Conservation (phyloP, 1,284 basidiomycete genomes). For the Flammula alnicola region DNA sequence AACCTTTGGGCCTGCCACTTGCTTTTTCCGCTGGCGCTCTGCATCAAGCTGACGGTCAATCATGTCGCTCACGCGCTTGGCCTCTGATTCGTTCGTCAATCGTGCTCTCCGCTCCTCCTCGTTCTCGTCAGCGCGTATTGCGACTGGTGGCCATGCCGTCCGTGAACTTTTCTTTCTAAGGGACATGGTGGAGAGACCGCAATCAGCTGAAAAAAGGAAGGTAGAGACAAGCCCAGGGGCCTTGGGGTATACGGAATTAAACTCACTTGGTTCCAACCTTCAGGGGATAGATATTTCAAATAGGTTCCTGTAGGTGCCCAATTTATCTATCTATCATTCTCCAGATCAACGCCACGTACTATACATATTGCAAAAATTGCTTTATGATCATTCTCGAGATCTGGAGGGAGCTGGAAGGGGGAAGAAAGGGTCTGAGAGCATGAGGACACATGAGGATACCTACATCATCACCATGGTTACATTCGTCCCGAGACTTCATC, state of each 20-base stretch:
- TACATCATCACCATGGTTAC: slow-evolving; percentile 10
- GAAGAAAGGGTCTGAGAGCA: no score
- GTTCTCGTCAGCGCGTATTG: slow-evolving; percentile 36
- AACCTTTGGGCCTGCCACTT: slow-evolving; percentile 47
- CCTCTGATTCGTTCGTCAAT: slow-evolving; percentile 52
- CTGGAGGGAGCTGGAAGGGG: no score
- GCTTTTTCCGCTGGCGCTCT: slow-evolving; percentile 49
- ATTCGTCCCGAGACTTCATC: no score
- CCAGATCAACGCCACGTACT: slow-evolving; percentile 5
- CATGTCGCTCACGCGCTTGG: slow-evolving; percentile 54
- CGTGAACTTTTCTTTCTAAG: slow-evolving; percentile 22
- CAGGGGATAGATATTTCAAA: slow-evolving; percentile 21
- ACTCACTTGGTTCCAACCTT: background rate
- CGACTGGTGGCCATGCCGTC: slow-evolving; percentile 40
- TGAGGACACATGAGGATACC: slow-evolving; percentile 8
- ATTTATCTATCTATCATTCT: slow-evolving; percentile 4
- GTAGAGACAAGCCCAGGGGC: background rate
- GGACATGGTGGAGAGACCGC: slow-evolving; percentile 17
- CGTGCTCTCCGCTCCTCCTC: slow-evolving; percentile 42
- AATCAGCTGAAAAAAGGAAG: background rate
- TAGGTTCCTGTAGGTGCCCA: slow-evolving; percentile 14
- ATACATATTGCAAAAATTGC: slow-evolving; percentile 3
- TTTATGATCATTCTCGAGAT: background rate
- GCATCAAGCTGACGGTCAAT: slow-evolving; percentile 55
- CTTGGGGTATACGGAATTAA: slow-evolving; percentile 7